A percentile compares a stretch with the other conserved stretches of the same genome.
phyloP scores from a whole-genome alignment of 192 early-diverging fungal species.

The Chytriomyces sp. region DNA sequence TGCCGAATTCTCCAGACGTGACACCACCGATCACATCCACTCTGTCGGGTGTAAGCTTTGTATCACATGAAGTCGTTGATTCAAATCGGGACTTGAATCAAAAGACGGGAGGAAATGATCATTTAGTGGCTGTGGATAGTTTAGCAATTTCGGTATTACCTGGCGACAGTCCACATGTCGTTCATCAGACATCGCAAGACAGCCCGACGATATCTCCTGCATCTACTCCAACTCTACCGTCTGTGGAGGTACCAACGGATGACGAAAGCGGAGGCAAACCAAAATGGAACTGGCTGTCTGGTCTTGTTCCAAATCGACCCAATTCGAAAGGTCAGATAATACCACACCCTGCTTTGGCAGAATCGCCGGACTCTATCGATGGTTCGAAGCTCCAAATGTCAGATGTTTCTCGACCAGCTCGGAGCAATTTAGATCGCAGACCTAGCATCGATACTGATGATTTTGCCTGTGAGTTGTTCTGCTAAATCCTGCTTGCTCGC shows the following conservation, averaged over 20 bases:
- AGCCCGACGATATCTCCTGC: no score
- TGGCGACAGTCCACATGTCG: no score
- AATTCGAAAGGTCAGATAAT: background rate
- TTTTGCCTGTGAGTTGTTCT: constrained; percentile 21
- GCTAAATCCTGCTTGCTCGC: background rate
- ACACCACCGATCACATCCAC: background rate
- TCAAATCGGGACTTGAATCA: no score
- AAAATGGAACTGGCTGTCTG: background rate
- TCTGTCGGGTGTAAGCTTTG: no score
- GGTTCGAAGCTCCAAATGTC: background rate
- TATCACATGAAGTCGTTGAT: no score
- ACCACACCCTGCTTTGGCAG: background rate
- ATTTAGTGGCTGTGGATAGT: no score
- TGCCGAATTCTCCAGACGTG: background rate
- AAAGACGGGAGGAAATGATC: no score
- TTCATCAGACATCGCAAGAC: no score
- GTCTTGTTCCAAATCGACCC: background rate
- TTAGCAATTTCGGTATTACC: no score
- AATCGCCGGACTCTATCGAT: background rate
- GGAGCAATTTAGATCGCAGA: background rate
- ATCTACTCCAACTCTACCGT: background rate
- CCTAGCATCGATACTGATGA: constrained; percentile 3
- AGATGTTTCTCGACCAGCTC: background rate
- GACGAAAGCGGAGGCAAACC: background rate
- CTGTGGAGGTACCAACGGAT: background rate